These are phyloP conservation scores for Chlamydomonas asymmetrica DNA, from an alignment of 139 green algal genomes.

Conservation along the genomic window DNA sequence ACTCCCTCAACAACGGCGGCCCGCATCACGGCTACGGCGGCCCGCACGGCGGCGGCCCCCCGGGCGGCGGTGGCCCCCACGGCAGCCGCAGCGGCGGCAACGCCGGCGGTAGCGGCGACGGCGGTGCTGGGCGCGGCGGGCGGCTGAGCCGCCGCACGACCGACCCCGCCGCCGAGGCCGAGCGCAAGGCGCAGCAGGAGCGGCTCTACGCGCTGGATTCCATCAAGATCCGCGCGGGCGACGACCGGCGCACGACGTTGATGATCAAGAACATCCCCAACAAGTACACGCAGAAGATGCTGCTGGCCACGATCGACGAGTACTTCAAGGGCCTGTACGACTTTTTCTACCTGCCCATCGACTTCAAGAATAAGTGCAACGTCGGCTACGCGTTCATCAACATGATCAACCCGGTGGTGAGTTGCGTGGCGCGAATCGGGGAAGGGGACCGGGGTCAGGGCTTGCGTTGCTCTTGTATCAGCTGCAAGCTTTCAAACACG, in stretches of 20 bases:
- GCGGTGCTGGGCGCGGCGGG: constrained; percentile 46
- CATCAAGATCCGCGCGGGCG: constrained; percentile 61
- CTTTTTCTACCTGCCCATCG: constrained; percentile 92
- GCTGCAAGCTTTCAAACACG: not conserved
- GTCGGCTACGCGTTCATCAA: constrained; percentile 99
- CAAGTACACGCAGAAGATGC: constrained; percentile 99
- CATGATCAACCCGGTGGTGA: constrained; percentile 69
- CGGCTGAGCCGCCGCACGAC: constrained; percentile 68
- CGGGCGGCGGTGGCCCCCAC: not conserved
- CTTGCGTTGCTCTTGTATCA: not conserved
- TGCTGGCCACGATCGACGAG: constrained; percentile 92
- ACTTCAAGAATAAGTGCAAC: constrained; percentile 99
- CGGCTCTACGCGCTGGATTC: constrained; percentile 86
- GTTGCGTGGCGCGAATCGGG: too few species aligned
- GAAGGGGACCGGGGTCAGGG: too few species aligned
- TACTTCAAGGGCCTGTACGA: constrained; percentile 86
- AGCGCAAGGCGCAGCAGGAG: constrained; percentile 76
- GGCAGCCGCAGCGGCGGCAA: not conserved
- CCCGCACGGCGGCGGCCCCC: not conserved
- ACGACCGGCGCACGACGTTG: constrained; percentile 93
- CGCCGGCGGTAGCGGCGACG: not conserved
- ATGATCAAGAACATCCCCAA: constrained; percentile 99
- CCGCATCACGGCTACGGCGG: not conserved
- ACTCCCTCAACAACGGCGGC: not conserved
- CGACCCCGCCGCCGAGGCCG: constrained; percentile 73